Evolutionary conservation across 148 eudicot genomes (phyloP), one percentile per base, ranked within the genome.

Genomic region (Beta vulgaris): DNA sequence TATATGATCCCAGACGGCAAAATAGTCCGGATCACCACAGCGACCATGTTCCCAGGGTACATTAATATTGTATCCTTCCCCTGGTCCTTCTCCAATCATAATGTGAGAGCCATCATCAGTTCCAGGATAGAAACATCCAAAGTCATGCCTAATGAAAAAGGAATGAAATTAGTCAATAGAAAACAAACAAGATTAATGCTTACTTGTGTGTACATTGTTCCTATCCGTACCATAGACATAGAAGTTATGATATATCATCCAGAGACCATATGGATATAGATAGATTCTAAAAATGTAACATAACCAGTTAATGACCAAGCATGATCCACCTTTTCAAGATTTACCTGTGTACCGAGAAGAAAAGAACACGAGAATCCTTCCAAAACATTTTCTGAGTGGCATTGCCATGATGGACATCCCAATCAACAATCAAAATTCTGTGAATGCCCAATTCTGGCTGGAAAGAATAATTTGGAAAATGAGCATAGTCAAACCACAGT

Each of bases 341-440:
- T 64, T 86, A 91, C 99, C 99, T 88, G 83, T 96, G 99, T 72
- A 96, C 98, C 12, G 99, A 96, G 84, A 96, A 96, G 84, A 91
- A 91, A 64, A 96, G 87, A 68, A 92, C 99, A 69, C 97, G 97
- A 67, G 97, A 84, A 82, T 96, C 99, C 68, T 89, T 84, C 86
- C 87, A 96, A 76, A 96, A 96, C 93, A 84, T 88, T 71, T 96
- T 89, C 49, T 96, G 99, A 70, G 99, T 96, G 65, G 89, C 99
- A 82, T 96, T 96, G 62, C 99, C 99, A 82, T 96, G 99, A 84
- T 96, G 99, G 53, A 96, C 99, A 79, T 96, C 99, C 99, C 99
- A 96, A 78, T 96, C 99, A 82, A 96, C 99, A 70, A 96, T 91
- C 79, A 96, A 78, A 42, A 96, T 85, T 76, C 83, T 96, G 46